These are phyloP conservation scores for Clarkia xantiana DNA, from an alignment of 345 rosid species.

Conservation along the genomic window DNA sequence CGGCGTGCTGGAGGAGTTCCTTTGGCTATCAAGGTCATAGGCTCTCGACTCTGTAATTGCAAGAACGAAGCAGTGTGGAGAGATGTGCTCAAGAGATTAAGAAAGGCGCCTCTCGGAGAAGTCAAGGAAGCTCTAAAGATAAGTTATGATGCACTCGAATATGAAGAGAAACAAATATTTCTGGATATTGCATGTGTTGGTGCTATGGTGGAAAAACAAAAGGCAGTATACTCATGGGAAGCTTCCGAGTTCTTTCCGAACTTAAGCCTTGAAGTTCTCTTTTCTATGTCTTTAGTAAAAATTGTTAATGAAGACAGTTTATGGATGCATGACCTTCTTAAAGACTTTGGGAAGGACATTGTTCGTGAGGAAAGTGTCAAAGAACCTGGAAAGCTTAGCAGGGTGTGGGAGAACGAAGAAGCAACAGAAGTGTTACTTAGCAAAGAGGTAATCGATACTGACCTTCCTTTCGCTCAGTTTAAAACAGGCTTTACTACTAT, in stretches of 20 bases:
- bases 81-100: not conserved
- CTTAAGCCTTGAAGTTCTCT: not conserved
- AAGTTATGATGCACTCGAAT: not conserved
- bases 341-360: not conserved
- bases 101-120: not conserved
- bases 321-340: conserved; percentile 2
- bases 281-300: not conserved
- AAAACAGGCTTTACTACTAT: not conserved
- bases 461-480: not conserved
- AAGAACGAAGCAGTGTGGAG: not conserved
- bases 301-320: not conserved
- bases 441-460: not conserved
- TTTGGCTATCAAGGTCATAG: conserved; percentile 2
- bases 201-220: not conserved
- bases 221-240: conserved; percentile 1
- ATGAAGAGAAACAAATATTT: conserved; percentile 3
- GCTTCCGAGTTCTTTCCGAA: not conserved
- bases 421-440: not conserved
- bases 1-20: not conserved
- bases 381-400: not conserved
- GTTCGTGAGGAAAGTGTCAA: not conserved
- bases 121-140: not conserved
- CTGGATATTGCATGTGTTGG: conserved; percentile 5
- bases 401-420: not conserved
- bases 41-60: not conserved